Conservation (phyloP, 257 asterid genomes). For the Thymus quinquecostatus region DNA sequence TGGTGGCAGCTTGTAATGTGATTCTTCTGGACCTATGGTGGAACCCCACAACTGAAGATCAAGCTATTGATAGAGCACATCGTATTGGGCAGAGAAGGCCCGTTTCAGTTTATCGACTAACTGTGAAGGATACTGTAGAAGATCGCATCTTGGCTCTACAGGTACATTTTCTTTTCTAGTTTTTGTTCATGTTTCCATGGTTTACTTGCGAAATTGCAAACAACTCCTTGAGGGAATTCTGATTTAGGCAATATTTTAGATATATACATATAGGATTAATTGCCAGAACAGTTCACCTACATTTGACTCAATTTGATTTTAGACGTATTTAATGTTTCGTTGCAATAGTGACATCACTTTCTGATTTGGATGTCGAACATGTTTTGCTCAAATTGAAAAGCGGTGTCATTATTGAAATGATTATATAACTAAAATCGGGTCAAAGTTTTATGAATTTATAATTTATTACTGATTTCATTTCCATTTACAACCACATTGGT, state of each 20-base stretch:
- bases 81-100: slow-evolving; percentile 97
- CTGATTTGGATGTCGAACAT: not conserved
- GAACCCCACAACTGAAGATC: slow-evolving; percentile 99
- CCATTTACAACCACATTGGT: slow-evolving; percentile 6
- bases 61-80: slow-evolving; percentile 97
- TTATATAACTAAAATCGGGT: too few relatives aligned
- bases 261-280: not conserved
- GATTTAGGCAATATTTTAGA: not conserved
- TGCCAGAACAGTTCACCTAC: not conserved
- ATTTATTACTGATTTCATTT: not conserved
- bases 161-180: slow-evolving; percentile 44
- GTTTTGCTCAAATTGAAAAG: not conserved
- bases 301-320: not conserved
- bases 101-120: slow-evolving; percentile 84
- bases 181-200: slow-evolving; percentile 8
- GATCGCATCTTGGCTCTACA: slow-evolving; percentile 97
- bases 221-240: not conserved
- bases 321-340: not conserved
- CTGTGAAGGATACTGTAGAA: slow-evolving; percentile 95
- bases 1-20: slow-evolving; percentile 97
- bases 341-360: not conserved
- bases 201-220: not conserved
- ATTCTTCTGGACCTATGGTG: slow-evolving; percentile 98
- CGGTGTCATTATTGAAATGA: not conserved
- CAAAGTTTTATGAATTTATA: not conserved